Base-by-base conservation (phyloP, 352 stramenopile species). In the Hyaloperonospora arabidopsidis region DNA sequence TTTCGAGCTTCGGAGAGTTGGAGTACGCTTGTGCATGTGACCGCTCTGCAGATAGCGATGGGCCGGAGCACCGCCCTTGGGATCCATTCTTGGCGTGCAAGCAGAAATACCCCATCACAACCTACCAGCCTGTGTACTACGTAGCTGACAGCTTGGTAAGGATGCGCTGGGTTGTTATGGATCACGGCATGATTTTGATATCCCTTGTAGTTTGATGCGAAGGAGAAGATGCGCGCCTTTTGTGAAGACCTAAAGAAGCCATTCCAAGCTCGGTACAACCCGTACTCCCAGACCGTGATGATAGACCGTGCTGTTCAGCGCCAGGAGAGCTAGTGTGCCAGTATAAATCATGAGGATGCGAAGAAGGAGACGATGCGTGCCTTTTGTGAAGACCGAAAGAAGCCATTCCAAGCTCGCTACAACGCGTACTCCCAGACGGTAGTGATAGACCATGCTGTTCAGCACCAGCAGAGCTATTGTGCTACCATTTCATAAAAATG, bases 121-220 rank as follows among this genome's bases (percentile, higher is more conserved):
- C 86, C 1, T 98, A 98, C 72, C 96, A 98, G 70, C 94, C 95
- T 13, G 70, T 97, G 14, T 98, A 98, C 73, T 98, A 98, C 66
- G 79, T 97, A 17, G 90, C 96, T n/a, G 89, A 97, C 29, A 97
- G 79, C 50, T 76, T 98, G 57, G 78, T 87, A 59, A 48, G 77
- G 54, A 57, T 56, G 29, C 10, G 11, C 29, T n/a, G 1, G 14
- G 29, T 18, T 19, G 23, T 29, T 25, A 14, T 44, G 14, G 10
- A 46, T 39, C 15, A 47, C 44, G 41, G 13, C 11, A 21, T 43
- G 43, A 21, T 32, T 63, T n/a, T 49, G 18, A 11, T 47, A n/a
- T 4, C 40, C 2, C 46, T 40, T 48, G 12, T 45, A 87, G 77
- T 74, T 83, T 29, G 89, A 98, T 69, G 94, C 92, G 13, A 96